Percentiles rank a stretch among this genome's conserved stretches.
phyloP scores from a whole-genome alignment of 2,329 filamentous ascomycete species.

The Pleochaeta shiraiana region DNA sequence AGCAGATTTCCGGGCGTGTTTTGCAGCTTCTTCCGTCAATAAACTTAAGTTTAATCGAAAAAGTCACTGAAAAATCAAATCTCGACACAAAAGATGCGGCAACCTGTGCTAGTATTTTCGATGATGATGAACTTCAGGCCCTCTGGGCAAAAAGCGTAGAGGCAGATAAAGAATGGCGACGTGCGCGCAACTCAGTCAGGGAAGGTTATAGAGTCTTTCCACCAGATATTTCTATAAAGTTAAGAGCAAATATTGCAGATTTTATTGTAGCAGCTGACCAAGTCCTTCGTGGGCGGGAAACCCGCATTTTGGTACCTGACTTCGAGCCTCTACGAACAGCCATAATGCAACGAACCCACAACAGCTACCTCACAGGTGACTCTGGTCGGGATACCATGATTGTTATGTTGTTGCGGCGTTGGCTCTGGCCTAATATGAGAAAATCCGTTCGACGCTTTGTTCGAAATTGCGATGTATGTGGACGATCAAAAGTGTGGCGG shows the following conservation, averaged over 20 bases:
- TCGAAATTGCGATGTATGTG: neutral
- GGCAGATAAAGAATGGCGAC: neutral
- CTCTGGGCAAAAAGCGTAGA: neutral
- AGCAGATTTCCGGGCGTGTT: neutral
- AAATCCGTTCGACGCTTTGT: neutral
- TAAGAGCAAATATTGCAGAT: neutral
- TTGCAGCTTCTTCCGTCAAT: neutral
- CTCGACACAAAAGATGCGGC: neutral
- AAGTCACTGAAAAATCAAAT: neutral
- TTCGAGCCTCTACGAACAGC: too few relatives aligned
- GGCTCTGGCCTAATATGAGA: too few relatives aligned
- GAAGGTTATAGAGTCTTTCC: neutral
- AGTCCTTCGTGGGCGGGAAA: neutral
- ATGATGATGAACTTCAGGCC: neutral
- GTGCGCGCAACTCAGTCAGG: neutral
- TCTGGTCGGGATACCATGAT: neutral
- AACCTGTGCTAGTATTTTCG: neutral
- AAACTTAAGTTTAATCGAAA: neutral
- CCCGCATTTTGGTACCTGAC: neutral
- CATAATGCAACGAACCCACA: neutral
- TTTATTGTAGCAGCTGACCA: neutral
- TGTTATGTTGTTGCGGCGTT: neutral
- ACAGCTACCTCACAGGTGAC: neutral
- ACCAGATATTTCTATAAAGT: neutral
- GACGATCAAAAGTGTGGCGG: neutral